Evolutionary conservation across 345 rosid species (phyloP).

Genomic region (Eucalyptus curtisii): DNA sequence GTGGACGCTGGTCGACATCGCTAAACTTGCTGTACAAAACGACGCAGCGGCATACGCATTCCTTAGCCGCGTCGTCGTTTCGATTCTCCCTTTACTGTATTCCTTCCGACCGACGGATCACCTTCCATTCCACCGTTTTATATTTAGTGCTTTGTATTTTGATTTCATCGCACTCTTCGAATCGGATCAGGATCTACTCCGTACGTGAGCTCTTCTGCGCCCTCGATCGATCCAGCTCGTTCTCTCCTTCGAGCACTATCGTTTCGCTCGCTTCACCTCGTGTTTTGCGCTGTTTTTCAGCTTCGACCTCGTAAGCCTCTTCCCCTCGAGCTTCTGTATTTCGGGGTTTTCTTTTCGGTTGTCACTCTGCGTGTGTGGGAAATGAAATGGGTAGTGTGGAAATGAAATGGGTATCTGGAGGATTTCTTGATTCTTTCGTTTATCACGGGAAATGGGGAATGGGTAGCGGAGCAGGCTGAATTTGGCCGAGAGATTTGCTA

Average conservation of each 20-base stretch:
- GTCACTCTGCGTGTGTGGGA: neutral
- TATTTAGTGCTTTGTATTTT: neutral
- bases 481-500: neutral
- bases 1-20: neutral
- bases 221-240: neutral
- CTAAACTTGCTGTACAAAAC: neutral
- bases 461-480: neutral
- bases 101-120: neutral
- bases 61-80: neutral
- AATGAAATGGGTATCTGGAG: neutral
- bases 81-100: neutral
- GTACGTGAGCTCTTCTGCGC: neutral
- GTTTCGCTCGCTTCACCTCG: neutral
- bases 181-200: neutral
- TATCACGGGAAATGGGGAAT: neutral
- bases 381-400: neutral
- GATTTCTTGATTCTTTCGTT: neutral
- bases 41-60: neutral
- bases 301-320: neutral
- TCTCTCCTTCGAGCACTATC: neutral
- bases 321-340: neutral
- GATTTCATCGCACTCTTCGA: neutral
- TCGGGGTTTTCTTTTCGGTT: neutral
- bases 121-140: neutral
- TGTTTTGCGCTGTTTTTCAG: neutral